Conservation (phyloP, 441 rosid genomes). For the Aquilaria agallochum region DNA sequence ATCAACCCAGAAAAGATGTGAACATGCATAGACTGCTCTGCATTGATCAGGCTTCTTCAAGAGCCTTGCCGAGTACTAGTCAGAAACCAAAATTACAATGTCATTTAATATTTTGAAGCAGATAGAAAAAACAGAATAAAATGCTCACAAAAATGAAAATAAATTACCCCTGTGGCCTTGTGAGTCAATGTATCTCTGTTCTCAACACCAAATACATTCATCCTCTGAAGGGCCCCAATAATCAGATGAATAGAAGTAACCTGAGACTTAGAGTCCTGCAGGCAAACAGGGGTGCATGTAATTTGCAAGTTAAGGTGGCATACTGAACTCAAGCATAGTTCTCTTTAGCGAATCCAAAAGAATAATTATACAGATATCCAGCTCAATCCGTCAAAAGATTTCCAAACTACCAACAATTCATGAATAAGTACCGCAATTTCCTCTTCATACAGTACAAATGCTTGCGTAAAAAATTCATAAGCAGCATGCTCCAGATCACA, state of each 20-base stretch:
- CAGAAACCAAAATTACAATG: conserved; percentile 15
- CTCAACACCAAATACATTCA: conserved; percentile 71
- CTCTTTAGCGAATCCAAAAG: not conserved
- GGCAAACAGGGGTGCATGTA: conserved; percentile 9
- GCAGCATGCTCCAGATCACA: conserved; percentile 71
- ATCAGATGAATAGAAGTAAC: conserved; percentile 74
- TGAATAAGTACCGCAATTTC: conserved; percentile 52
- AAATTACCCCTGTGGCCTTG: conserved; percentile 73
- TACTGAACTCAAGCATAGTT: not conserved
- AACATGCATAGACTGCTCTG: conserved; percentile 74
- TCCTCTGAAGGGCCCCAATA: conserved; percentile 70
- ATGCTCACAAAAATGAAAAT: conserved; percentile 9
- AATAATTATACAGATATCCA: too few relatives aligned
- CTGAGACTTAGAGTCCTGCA: conserved; percentile 68
- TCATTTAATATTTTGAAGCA: conserved; percentile 3
- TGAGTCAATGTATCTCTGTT: conserved; percentile 77
- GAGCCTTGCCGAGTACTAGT: conserved; percentile 73
- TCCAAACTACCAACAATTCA: not conserved
- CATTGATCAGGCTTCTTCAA: conserved; percentile 83
- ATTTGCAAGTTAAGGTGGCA: conserved; percentile 6
- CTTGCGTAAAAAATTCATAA: conserved; percentile 70
- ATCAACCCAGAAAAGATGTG: conserved; percentile 82
- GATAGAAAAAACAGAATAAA: conserved; percentile 5
- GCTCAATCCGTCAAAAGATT: not conserved
- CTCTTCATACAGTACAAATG: conserved; percentile 69